Conservation (phyloP, 495 filamentous ascomycete species). For the Thermothielavioides terrestris region DNA sequence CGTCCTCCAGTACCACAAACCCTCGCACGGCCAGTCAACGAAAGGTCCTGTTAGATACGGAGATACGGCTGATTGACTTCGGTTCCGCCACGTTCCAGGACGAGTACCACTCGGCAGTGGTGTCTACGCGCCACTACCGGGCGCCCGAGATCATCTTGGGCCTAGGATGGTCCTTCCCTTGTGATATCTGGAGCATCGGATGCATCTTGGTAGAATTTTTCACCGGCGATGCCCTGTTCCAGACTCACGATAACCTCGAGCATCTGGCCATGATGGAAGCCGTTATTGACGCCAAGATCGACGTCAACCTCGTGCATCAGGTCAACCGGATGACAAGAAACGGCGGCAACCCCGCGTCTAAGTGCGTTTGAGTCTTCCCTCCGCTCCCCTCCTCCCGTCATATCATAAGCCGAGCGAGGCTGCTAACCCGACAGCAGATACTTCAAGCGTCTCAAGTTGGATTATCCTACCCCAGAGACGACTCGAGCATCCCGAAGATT, state of each 20-base stretch:
- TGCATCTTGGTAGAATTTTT: slow-evolving; percentile 99
- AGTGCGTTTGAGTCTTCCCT: too few relatives aligned
- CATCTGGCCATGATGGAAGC: slow-evolving; percentile 99
- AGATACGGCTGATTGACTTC: slow-evolving; percentile 96
- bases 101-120: slow-evolving; percentile 95
- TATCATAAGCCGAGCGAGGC: not conserved
- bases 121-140: slow-evolving; percentile 91
- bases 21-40: slow-evolving; percentile 74
- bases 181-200: slow-evolving; percentile 98
- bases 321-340: slow-evolving; percentile 60
- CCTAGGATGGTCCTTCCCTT: slow-evolving; percentile 94
- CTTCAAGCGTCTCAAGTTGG: slow-evolving; percentile 73
- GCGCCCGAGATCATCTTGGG: slow-evolving; percentile 97
- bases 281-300: slow-evolving; percentile 68
- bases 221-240: slow-evolving; percentile 94
- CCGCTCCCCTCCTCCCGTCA: too few relatives aligned
- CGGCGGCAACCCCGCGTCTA: slow-evolving; percentile 65
- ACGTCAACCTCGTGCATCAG: slow-evolving; percentile 62
- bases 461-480: slow-evolving; percentile 84
- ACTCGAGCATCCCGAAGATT: slow-evolving; percentile 84
- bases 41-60: slow-evolving; percentile 83
- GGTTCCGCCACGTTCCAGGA: slow-evolving; percentile 97
- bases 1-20: slow-evolving; percentile 74
- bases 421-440: slow-evolving; percentile 50
- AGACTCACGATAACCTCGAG: slow-evolving; percentile 96